Percentiles rank a stretch among this genome's conserved stretches.
Conservation (phyloP, 805 yeast species). For the Hanseniaspora vineae region DNA sequence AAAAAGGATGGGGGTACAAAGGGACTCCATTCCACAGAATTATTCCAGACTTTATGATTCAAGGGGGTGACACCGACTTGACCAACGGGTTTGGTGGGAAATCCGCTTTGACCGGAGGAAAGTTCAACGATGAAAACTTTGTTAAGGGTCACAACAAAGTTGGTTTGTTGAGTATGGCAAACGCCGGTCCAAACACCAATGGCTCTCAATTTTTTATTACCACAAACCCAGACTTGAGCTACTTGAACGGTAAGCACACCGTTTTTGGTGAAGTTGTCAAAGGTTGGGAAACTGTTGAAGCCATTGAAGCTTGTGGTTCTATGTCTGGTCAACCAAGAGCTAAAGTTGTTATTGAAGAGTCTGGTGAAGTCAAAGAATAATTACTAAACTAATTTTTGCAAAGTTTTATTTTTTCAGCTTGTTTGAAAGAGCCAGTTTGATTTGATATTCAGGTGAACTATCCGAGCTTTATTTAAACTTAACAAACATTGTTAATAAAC, state of each 20-base stretch:
- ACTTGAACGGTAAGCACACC: constrained; percentile 79
- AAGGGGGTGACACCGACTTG: constrained; percentile 82
- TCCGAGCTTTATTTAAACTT: too few relatives aligned
- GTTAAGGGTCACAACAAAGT: constrained; percentile 61
- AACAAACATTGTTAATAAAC: neutral
- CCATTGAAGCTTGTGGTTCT: constrained; percentile 54
- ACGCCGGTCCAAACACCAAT: constrained; percentile 86
- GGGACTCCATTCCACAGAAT: constrained; percentile 86
- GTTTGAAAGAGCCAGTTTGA: too few relatives aligned
- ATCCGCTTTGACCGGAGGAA: constrained; percentile 58
- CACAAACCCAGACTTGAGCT: constrained; percentile 80
- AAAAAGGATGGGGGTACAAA: constrained; percentile 78
- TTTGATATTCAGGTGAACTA: too few relatives aligned
- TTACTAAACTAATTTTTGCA: too few relatives aligned
- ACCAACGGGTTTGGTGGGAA: constrained; percentile 92
- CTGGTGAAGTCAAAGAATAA: constrained; percentile 31
- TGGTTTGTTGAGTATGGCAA: constrained; percentile 84
- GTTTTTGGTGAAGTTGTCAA: constrained; percentile 82
- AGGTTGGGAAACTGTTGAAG: constrained; percentile 48
- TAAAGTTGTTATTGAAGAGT: constrained; percentile 47
- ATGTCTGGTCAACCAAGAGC: constrained; percentile 53
- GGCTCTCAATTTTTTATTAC: constrained; percentile 87
- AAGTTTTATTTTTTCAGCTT: too few relatives aligned
- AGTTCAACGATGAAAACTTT: constrained; percentile 51
- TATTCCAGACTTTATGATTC: constrained; percentile 91